phyloP scores from a whole-genome alignment of 768 basidiomycete genomes.

The Tylopilus plumbeoviolaceoides region DNA sequence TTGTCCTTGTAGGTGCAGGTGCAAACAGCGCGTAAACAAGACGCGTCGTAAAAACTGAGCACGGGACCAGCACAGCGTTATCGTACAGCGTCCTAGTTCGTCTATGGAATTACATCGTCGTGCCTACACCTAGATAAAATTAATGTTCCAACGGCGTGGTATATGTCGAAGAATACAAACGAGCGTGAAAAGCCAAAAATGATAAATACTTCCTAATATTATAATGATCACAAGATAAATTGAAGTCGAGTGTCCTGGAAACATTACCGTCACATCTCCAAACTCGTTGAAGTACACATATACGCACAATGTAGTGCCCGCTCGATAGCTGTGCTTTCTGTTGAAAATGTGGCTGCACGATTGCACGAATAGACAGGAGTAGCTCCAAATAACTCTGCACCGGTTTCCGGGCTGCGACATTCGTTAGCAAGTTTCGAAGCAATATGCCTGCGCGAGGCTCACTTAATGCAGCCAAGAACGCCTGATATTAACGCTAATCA shows the following conservation, averaged over 20 bases:
- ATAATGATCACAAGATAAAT: slow-evolving; percentile 27
- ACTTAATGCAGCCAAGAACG: slow-evolving; percentile 54
- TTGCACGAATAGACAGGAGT: slow-evolving; percentile 51
- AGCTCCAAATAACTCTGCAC: slow-evolving; percentile 64
- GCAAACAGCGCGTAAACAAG: slow-evolving; percentile 33
- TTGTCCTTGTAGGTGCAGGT: slow-evolving; percentile 25
- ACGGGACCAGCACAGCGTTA: slow-evolving; percentile 15
- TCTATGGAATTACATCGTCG: slow-evolving; percentile 2
- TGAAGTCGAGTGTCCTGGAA: slow-evolving; percentile 26
- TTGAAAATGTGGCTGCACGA: slow-evolving; percentile 56
- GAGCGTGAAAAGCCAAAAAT: neutral
- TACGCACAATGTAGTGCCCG: slow-evolving; percentile 59
- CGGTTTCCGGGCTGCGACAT: slow-evolving; percentile 40
- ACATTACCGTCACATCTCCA: neutral
- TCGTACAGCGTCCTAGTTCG: neutral
- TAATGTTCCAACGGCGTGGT: neutral
- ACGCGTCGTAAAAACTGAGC: slow-evolving; percentile 16
- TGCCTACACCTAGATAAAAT: neutral
- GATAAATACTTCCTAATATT: slow-evolving; percentile 2
- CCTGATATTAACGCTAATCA: slow-evolving; percentile 37
- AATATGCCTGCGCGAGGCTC: slow-evolving; percentile 7
- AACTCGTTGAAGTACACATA: neutral
- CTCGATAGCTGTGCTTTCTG: slow-evolving; percentile 74
- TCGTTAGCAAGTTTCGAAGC: neutral
- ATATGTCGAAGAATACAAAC: neutral